These are phyloP conservation scores for Thecamonas trahens DNA, from an alignment of 78 protist species.

Conservation along the genomic window DNA sequence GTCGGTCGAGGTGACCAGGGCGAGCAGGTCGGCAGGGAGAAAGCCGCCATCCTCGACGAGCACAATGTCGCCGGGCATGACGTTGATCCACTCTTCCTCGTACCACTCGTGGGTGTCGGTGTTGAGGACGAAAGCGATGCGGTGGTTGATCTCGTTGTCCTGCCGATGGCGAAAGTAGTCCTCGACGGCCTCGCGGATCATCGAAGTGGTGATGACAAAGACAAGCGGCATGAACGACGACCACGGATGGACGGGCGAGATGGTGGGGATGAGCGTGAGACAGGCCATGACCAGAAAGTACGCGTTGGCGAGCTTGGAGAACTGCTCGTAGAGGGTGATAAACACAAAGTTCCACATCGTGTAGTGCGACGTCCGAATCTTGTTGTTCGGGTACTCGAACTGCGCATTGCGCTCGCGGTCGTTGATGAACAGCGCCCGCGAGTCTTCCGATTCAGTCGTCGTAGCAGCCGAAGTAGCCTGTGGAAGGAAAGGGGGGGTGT, in stretches of 20 bases:
- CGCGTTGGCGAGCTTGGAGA: too few relatives aligned
- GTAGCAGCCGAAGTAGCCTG: too few relatives aligned
- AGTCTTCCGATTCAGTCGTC: too few relatives aligned
- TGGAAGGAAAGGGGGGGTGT: too few relatives aligned
- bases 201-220: conserved; percentile 35
- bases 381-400: too few relatives aligned
- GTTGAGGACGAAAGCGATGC: not conserved
- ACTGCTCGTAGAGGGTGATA: too few relatives aligned
- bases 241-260: conserved; percentile 5
- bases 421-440: too few relatives aligned
- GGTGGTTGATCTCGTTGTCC: conserved; percentile 27
- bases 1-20: not conserved
- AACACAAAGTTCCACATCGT: too few relatives aligned
- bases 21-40: conserved; percentile 14
- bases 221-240: conserved; percentile 25
- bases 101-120: not conserved
- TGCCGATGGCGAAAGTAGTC: conserved; percentile 20
- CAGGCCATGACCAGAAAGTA: too few relatives aligned
- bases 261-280: not conserved
- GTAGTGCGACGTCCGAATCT: too few relatives aligned
- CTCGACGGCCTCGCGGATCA: conserved; percentile 50
- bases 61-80: conserved; percentile 59
- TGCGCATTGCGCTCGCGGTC: too few relatives aligned
- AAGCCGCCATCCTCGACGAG: not conserved
- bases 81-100: conserved; percentile 7